Conservation (phyloP, 2,329 filamentous ascomycete species). For the Teratosphaeria destructans region DNA sequence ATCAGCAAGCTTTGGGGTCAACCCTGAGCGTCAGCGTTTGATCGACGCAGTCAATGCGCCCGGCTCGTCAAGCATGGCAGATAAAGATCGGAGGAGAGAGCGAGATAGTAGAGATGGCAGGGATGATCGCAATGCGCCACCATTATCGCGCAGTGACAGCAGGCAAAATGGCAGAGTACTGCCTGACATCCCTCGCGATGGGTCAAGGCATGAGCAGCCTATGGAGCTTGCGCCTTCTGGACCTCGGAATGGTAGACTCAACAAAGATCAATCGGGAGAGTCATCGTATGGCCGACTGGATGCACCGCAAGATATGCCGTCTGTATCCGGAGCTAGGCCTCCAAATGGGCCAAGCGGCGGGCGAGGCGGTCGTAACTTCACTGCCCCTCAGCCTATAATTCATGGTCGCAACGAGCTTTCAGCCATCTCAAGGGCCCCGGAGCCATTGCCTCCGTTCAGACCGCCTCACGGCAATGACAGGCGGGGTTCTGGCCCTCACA, state of each 20-base stretch:
- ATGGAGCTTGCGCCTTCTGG: conserved; percentile 41
- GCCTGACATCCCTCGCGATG: conserved; percentile 8
- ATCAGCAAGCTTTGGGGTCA: not conserved
- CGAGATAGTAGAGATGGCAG: not conserved
- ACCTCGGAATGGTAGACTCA: conserved; percentile 42
- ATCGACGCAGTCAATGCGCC: conserved; percentile 1
- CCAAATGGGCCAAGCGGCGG: conserved; percentile 26
- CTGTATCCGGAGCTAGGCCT: conserved; percentile 39
- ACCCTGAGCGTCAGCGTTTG: conserved; percentile 3
- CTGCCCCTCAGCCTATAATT: conserved; percentile 14
- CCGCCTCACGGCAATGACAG: conserved; percentile 5
- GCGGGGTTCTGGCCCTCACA: conserved; percentile 15
- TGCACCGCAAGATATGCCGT: conserved; percentile 40
- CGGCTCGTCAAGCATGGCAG: not conserved
- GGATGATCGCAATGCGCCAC: conserved; percentile 9
- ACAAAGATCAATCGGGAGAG: conserved; percentile 26
- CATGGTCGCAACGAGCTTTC: conserved; percentile 8
- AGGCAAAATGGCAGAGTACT: conserved; percentile 27
- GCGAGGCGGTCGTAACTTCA: conserved; percentile 30
- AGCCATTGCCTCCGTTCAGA: conserved; percentile 4
- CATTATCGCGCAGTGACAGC: conserved; percentile 9
- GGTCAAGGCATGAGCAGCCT: conserved; percentile 13
- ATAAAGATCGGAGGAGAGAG: not conserved
- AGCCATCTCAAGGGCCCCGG: conserved; percentile 2
- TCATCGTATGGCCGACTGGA: conserved; percentile 40